Evolutionary conservation across 768 basidiomycete genomes (phyloP).

Genomic region (Amanita thiersii): DNA sequence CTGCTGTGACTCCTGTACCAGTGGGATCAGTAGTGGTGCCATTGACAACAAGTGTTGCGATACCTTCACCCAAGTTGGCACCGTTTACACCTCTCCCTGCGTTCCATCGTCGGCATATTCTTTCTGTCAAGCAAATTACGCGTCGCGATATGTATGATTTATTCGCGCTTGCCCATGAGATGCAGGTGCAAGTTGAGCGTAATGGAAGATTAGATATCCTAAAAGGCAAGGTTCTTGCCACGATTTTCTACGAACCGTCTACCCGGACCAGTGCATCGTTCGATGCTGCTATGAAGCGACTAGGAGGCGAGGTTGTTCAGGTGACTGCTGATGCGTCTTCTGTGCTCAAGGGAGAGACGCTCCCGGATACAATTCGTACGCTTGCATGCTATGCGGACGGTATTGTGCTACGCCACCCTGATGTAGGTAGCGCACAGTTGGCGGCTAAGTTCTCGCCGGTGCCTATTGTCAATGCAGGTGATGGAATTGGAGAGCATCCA

Average conservation of each 20-base stretch:
- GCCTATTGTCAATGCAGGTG: conserved; percentile 94
- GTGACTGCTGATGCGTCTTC: conserved; percentile 78
- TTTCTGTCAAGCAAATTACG: conserved; percentile 90
- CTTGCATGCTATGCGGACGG: conserved; percentile 94
- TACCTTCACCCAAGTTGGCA: conserved; percentile 34
- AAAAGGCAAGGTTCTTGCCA: conserved; percentile 86
- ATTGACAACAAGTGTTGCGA: conserved; percentile 23
- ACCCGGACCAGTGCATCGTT: conserved; percentile 95
- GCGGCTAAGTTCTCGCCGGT: conserved; percentile 97
- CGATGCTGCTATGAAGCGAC: conserved; percentile 97
- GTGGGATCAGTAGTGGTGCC: background rate
- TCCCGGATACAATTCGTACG: conserved; percentile 91
- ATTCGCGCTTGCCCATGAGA: conserved; percentile 92
- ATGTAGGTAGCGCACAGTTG: conserved; percentile 85
- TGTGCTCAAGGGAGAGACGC: conserved; percentile 86
- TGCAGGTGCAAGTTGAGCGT: conserved; percentile 93
- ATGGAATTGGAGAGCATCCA: conserved; percentile 96
- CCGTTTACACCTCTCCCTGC: conserved; percentile 56
- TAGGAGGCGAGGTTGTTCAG: conserved; percentile 91
- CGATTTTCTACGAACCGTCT: conserved; percentile 93
- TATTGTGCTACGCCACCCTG: conserved; percentile 90
- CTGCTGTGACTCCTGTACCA: background rate
- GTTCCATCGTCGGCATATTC: conserved; percentile 89
- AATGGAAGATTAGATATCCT: conserved; percentile 83
- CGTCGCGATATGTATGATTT: conserved; percentile 87